Evolutionary conservation across 1,139 yeast genomes (phyloP).

Genomic region (Blastobotrys illinoisensis): DNA sequence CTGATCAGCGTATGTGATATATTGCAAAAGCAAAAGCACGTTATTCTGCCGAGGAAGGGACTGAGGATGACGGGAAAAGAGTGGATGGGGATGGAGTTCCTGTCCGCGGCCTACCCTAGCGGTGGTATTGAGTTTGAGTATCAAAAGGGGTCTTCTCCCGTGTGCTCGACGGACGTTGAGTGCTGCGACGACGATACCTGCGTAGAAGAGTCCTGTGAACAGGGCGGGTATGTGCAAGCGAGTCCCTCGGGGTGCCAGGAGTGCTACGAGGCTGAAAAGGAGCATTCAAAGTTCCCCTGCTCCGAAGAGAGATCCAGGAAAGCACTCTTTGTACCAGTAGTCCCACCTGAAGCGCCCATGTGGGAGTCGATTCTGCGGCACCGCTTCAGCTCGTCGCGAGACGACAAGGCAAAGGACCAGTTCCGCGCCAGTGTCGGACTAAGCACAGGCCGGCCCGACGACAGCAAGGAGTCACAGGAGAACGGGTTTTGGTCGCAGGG

Average conservation of each 20-base stretch:
- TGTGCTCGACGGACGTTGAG: neutral
- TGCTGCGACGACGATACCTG: conserved; percentile 8
- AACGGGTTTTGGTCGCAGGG: neutral
- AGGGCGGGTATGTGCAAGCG: conserved; percentile 3
- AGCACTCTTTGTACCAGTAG: neutral
- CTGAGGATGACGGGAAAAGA: neutral
- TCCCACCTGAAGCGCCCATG: neutral
- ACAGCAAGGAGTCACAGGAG: neutral
- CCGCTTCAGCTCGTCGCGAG: conserved; percentile 5
- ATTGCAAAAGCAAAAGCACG: neutral
- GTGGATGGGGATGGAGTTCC: neutral
- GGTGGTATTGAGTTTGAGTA: neutral
- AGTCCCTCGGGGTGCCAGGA: conserved; percentile 14
- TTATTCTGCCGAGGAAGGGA: neutral
- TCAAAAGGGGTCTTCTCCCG: neutral
- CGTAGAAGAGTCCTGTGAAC: neutral
- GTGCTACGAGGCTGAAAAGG: conserved; percentile 18
- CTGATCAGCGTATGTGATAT: neutral
- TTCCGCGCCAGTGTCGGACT: neutral
- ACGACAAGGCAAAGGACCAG: neutral
- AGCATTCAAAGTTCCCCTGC: conserved; percentile 10
- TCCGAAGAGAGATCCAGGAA: neutral
- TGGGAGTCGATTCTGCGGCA: conserved; percentile 2
- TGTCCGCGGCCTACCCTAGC: neutral
- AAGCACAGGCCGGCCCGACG: too few species aligned